Evolutionary conservation across 176 grass and related monocot species (phyloP).

Genomic region (Oryza longistaminata): DNA sequence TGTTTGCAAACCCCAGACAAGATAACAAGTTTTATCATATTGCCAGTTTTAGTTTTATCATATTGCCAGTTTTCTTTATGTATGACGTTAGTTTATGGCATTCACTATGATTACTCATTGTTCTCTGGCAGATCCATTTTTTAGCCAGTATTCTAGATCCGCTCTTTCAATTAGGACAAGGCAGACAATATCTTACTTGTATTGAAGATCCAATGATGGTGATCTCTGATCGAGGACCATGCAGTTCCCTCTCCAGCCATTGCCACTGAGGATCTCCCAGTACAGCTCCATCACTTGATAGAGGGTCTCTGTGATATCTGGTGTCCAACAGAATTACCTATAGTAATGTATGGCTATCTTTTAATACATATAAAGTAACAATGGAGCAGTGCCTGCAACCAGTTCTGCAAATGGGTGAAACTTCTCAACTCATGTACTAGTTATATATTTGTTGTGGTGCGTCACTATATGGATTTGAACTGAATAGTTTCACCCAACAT

Average conservation of each 20-base stretch:
- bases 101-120: background rate
- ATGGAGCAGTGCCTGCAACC: conserved; percentile 10
- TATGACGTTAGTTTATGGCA: background rate
- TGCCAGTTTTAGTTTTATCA: background rate
- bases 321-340: conserved; percentile 97
- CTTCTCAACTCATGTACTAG: background rate
- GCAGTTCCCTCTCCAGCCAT: conserved; percentile 82
- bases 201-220: conserved; percentile 93
- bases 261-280: conserved; percentile 91
- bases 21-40: background rate
- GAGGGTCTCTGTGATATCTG: conserved; percentile 91
- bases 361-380: conserved; percentile 3
- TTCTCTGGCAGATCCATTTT: conserved; percentile 8
- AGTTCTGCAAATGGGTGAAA: background rate
- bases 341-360: conserved; percentile 2
- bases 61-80: background rate
- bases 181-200: conserved; percentile 56
- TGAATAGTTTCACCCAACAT: background rate
- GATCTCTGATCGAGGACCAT: conserved; percentile 74
- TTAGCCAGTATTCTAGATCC: conserved; percentile 4
- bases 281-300: conserved; percentile 81
- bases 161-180: background rate
- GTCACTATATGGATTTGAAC: background rate
- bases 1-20: background rate
- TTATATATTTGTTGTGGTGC: background rate